phyloP scores from a whole-genome alignment of 164 flowering plant species.

The Tetrastigma voinierianum region DNA sequence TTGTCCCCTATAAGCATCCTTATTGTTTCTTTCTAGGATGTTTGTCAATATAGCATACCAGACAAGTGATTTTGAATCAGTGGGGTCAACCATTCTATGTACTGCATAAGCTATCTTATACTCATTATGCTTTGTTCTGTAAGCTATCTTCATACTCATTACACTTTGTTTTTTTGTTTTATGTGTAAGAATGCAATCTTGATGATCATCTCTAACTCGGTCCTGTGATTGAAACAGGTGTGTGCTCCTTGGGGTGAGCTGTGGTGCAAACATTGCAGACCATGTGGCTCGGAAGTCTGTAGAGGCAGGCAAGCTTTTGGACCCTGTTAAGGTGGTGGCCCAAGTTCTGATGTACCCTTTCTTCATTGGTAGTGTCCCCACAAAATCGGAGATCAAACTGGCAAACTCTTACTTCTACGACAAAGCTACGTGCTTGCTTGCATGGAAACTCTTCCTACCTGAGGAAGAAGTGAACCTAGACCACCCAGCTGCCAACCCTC shows the following conservation, averaged over 20 bases:
- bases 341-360: slow-evolving; percentile 77
- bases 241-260: slow-evolving; percentile 81
- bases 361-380: slow-evolving; percentile 65
- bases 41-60: no score
- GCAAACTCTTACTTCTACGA: slow-evolving; percentile 78
- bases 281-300: slow-evolving; percentile 65
- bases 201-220: no score
- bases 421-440: slow-evolving; percentile 65
- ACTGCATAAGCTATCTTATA: no score
- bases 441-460: slow-evolving; percentile 71
- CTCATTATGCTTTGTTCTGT: no score
- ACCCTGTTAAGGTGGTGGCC: slow-evolving; percentile 77
- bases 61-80: no score
- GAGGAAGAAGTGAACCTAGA: slow-evolving; percentile 62
- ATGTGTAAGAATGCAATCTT: no score
- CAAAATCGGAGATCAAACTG: slow-evolving; percentile 65
- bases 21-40: no score
- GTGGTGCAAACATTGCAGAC: slow-evolving; percentile 76
- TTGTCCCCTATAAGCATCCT: no score
- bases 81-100: no score
- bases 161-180: no score
- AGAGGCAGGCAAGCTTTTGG: slow-evolving; percentile 56
- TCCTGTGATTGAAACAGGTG: slow-evolving; percentile 37
- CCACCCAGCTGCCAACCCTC: slow-evolving; percentile 76
- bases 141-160: no score